A percentile compares a stretch with the other conserved stretches of the same genome.
These are phyloP conservation scores for Lipomyces yamanashiensis DNA, from an alignment of 805 yeast genomes.

Conservation along the genomic window DNA sequence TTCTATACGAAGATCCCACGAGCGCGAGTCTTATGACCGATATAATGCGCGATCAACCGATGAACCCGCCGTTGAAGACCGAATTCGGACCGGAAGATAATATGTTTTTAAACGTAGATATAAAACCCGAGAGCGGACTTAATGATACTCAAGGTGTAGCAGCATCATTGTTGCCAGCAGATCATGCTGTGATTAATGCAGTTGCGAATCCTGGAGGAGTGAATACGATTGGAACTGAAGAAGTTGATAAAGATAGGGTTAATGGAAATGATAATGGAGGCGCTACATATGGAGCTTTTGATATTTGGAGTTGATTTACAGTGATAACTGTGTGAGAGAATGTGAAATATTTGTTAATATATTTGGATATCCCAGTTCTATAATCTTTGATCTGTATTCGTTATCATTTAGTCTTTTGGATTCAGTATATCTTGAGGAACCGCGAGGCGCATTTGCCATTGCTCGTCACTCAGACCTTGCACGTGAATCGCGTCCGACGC, in stretches of 20 bases:
- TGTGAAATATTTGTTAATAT: background rate
- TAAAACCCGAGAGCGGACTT: background rate
- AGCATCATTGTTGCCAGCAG: background rate
- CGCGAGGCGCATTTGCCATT: no score
- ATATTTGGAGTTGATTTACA: slow-evolving; percentile 11
- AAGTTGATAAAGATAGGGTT: background rate
- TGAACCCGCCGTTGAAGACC: background rate
- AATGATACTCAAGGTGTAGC: background rate
- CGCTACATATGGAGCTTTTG: slow-evolving; percentile 21
- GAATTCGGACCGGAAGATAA: background rate
- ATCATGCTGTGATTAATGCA: background rate
- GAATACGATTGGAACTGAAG: background rate
- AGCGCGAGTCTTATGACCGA: slow-evolving; percentile 29
- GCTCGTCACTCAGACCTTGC: no score
- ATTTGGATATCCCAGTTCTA: background rate
- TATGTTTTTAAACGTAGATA: background rate
- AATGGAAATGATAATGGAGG: slow-evolving; percentile 6
- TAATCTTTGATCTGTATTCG: no score
- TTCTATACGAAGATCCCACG: slow-evolving; percentile 32
- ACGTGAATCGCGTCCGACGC: no score
- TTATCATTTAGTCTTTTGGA: no score
- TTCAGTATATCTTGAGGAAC: no score
- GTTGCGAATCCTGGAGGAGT: background rate
- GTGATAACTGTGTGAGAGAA: background rate
- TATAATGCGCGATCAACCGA: slow-evolving; percentile 11